Percentiles rank a stretch among this genome's conserved stretches.
These are phyloP conservation scores for Tetrapyrgos nigripes DNA, from an alignment of 1,284 basidiomycete genomes.

Conservation along the genomic window DNA sequence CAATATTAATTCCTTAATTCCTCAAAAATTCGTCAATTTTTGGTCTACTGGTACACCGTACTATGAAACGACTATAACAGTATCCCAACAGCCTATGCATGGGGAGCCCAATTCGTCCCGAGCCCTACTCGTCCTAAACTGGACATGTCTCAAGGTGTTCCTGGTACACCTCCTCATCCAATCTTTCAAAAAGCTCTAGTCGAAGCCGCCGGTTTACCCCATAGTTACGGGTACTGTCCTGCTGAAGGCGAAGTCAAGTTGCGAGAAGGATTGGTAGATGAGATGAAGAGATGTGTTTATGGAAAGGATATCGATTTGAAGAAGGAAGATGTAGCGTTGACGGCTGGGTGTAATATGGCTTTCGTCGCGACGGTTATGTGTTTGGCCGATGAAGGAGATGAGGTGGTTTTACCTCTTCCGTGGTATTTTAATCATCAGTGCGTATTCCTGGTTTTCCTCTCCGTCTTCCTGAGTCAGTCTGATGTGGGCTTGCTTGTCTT, in stretches of 20 bases:
- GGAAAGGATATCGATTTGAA: constrained; percentile 54
- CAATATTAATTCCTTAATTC: constrained; percentile 1
- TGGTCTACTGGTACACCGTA: no score
- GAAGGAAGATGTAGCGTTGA: constrained; percentile 64
- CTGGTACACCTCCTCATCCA: constrained; percentile 68
- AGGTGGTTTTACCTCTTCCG: constrained; percentile 81
- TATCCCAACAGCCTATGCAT: constrained; percentile 73
- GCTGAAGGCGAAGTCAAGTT: constrained; percentile 70
- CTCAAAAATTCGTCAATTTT: no score
- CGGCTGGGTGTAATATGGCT: constrained; percentile 75
- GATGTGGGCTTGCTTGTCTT: constrained; percentile 7
- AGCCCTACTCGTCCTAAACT: constrained; percentile 55
- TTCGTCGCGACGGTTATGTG: constrained; percentile 71
- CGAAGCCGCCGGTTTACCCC: constrained; percentile 49
- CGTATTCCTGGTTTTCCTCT: constrained; percentile 21
- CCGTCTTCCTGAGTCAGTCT: not conserved
- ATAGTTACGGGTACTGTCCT: constrained; percentile 67
- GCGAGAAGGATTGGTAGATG: constrained; percentile 62
- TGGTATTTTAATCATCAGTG: constrained; percentile 84
- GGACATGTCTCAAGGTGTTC: constrained; percentile 83
- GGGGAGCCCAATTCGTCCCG: constrained; percentile 59
- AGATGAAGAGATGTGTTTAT: constrained; percentile 73
- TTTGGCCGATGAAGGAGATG: constrained; percentile 75
- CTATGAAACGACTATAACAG: constrained; percentile 37
- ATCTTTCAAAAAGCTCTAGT: constrained; percentile 60